A percentile compares a stretch with the other conserved stretches of the same genome.
phyloP scores from a whole-genome alignment of 2,329 filamentous ascomycete genomes.

The Grosmannia clavigera region DNA sequence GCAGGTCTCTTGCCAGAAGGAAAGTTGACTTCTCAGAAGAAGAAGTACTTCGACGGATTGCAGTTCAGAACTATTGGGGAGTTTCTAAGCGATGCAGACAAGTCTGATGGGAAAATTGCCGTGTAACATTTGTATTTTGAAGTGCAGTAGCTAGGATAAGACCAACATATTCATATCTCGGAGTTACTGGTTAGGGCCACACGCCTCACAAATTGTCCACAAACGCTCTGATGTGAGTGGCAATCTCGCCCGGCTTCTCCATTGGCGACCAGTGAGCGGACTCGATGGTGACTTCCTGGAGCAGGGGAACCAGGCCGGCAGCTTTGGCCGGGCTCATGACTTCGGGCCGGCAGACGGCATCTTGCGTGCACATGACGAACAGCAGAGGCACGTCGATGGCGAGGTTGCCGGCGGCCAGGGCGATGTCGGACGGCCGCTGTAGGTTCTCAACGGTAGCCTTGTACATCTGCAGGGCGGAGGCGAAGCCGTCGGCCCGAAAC shows the following conservation, averaged over 20 bases:
- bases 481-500: slow-evolving; percentile 16
- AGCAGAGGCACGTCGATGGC: slow-evolving; percentile 16
- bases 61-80: not conserved
- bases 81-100: not conserved
- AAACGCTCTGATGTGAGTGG: not conserved
- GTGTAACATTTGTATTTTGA: not conserved
- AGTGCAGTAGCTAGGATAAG: no score
- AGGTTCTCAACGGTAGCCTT: slow-evolving; percentile 10
- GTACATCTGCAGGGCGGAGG: slow-evolving; percentile 18
- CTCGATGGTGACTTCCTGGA: slow-evolving; percentile 14
- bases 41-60: not conserved
- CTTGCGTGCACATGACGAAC: slow-evolving; percentile 16
- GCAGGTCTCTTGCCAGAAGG: not conserved
- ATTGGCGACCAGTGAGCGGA: slow-evolving; percentile 20
- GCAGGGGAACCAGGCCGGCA: slow-evolving; percentile 15
- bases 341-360: slow-evolving; percentile 16
- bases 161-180: no score
- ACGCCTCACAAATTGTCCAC: no score
- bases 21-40: not conserved
- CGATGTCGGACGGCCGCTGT: slow-evolving; percentile 14
- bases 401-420: slow-evolving; percentile 10
- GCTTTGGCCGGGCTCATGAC: slow-evolving; percentile 11
- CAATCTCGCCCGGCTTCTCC: slow-evolving; percentile 18
- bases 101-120: not conserved
- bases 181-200: no score